These are phyloP conservation scores for Mycena pura DNA, from an alignment of 768 basidiomycete genomes.

Conservation along the genomic window DNA sequence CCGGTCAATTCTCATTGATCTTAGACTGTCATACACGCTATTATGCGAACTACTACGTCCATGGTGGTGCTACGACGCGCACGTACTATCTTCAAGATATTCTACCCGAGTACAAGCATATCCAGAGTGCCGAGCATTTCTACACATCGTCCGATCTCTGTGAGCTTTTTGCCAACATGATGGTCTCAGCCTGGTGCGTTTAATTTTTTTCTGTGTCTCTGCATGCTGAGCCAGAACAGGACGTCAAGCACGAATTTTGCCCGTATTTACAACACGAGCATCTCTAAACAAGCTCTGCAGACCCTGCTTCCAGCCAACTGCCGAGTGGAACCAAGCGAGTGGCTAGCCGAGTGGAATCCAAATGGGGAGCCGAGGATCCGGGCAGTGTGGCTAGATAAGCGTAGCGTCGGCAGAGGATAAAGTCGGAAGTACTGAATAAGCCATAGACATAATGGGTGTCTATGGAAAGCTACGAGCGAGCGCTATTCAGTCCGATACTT, in stretches of 20 bases:
- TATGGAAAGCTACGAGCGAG: too few species aligned
- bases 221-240: not conserved
- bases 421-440: too few species aligned
- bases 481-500: too few species aligned
- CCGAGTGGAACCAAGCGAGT: too few species aligned
- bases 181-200: conserved; percentile 8
- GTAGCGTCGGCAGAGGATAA: too few species aligned
- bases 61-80: not conserved
- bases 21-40: conserved; percentile 3
- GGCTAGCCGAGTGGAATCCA: too few species aligned
- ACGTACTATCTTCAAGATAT: not conserved
- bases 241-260: conserved; percentile 3
- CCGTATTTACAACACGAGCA: too few species aligned
- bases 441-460: too few species aligned
- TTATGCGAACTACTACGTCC: conserved; percentile 2
- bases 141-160: not conserved
- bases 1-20: not conserved
- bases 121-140: conserved; percentile 4
- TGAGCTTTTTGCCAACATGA: not conserved
- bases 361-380: too few species aligned
- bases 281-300: too few species aligned
- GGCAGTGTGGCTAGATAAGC: too few species aligned
- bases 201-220: not conserved
- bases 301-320: too few species aligned
- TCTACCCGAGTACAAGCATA: not conserved